These are phyloP conservation scores for Escallonia herrerae DNA, from an alignment of 129 eudicot genomes.

Conservation along the genomic window DNA sequence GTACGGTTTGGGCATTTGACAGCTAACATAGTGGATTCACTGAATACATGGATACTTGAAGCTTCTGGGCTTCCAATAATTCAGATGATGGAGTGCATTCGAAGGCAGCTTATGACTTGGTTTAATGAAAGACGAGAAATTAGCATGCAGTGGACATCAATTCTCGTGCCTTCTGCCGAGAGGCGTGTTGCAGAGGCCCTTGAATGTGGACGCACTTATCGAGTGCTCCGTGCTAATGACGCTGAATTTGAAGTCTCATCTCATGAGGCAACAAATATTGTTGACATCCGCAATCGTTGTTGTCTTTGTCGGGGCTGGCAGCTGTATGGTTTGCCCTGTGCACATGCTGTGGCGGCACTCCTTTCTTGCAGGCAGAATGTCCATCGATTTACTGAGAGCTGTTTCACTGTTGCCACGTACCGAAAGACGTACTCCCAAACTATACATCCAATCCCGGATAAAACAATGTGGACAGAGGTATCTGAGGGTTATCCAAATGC, in stretches of 20 bases:
- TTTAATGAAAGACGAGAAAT: slow-evolving; percentile 77
- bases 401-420: slow-evolving; percentile 69
- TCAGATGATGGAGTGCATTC: slow-evolving; percentile 83
- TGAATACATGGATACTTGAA: slow-evolving; percentile 66
- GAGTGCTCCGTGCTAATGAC: slow-evolving; percentile 75
- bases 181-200: slow-evolving; percentile 72
- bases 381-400: slow-evolving; percentile 82
- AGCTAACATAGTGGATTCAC: slow-evolving; percentile 65
- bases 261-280: slow-evolving; percentile 69
- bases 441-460: slow-evolving; percentile 81
- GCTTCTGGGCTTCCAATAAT: slow-evolving; percentile 89
- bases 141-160: slow-evolving; percentile 83
- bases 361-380: slow-evolving; percentile 87
- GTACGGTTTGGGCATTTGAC: slow-evolving; percentile 75
- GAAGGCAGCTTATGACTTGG: slow-evolving; percentile 88
- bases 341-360: slow-evolving; percentile 88
- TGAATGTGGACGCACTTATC: slow-evolving; percentile 73
- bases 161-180: slow-evolving; percentile 83
- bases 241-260: slow-evolving; percentile 89
- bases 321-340: slow-evolving; percentile 78
- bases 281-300: slow-evolving; percentile 73
- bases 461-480: slow-evolving; percentile 54
- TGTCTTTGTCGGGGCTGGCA: slow-evolving; percentile 89
- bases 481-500: slow-evolving; percentile 33
- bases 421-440: slow-evolving; percentile 80